Conservation (phyloP, 352 stramenopile species). For the Pythium folliculosum region DNA sequence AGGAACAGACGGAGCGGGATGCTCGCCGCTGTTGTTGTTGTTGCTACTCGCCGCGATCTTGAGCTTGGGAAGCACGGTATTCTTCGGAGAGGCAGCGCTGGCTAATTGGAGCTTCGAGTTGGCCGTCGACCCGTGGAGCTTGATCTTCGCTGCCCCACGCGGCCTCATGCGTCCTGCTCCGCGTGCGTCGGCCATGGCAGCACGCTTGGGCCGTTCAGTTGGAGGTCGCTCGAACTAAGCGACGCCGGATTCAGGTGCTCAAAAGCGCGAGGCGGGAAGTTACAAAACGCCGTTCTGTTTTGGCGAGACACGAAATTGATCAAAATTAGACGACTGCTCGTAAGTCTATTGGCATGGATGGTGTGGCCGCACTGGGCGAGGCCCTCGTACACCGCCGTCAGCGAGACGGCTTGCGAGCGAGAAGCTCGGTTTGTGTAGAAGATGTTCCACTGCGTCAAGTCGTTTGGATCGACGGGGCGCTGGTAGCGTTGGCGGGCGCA, state of each 20-base stretch:
- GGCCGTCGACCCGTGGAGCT: slow-evolving; percentile 10
- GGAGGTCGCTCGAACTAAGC: background rate
- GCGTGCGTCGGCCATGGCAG: slow-evolving; percentile 18
- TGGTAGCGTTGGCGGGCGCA: slow-evolving; percentile 1
- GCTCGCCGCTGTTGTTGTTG: slow-evolving; percentile 24
- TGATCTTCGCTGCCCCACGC: slow-evolving; percentile 23
- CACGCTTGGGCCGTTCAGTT: background rate
- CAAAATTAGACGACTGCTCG: slow-evolving; percentile 25
- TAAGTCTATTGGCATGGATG: background rate
- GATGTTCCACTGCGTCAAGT: slow-evolving; percentile 16
- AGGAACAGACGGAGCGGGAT: slow-evolving; percentile 15
- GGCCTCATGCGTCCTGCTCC: slow-evolving; percentile 13
- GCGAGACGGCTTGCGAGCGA: slow-evolving; percentile 17
- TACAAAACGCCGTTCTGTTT: slow-evolving; percentile 33
- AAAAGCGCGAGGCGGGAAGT: slow-evolving; percentile 24
- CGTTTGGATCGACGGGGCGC: slow-evolving; percentile 9
- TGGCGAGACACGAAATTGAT: background rate
- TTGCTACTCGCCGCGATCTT: slow-evolving; percentile 13
- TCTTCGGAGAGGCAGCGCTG: background rate
- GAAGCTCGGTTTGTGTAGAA: slow-evolving; percentile 27
- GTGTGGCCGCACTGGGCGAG: background rate
- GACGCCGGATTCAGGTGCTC: background rate
- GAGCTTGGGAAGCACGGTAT: slow-evolving; percentile 18
- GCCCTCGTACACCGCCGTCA: background rate
- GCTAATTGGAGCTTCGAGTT: slow-evolving; percentile 3